Evolutionary conservation across 305 asterid genomes (phyloP), one percentile per base, ranked within the genome.

Genomic region (Fraxinus greggii): DNA sequence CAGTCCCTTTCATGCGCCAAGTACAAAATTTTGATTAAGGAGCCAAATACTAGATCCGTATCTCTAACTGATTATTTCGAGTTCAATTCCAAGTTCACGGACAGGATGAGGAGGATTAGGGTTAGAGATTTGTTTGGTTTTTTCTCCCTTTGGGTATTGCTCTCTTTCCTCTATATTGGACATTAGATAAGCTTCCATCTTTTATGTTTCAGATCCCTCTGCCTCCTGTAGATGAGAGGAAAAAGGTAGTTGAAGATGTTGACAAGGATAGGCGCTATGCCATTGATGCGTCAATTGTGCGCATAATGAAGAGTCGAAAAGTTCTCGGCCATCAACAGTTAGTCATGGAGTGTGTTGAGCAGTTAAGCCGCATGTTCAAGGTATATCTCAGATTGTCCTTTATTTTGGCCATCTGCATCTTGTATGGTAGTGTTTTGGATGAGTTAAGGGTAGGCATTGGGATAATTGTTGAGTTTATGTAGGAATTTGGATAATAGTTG

Each of bases 241-340:
- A 86, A 84, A 91, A 87, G 80, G 87, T 88, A 33, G 89, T 86
- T 7, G 94, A 92, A 79, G 89, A 83, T 80, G 93, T 91, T 26
- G 91, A 86, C 75, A 86, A 86, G 59, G 92, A 90, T 67, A 86
- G 94, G 78, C 87, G 89, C 4, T 84, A 83, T 80, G 88, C 89
- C 15, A 89, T 91, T 45, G 94, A 92, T 80, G 97, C 97, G 0
- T 82, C 91, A 42, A 56, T 92, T 80, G 97, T 92, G 38, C 91
- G 92, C 70, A 91, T 92, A 21, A 89, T 92, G 94, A 92, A 92
- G 86, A 85, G 91, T 13, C 86, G 93, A 1, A 92, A 89, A 83
- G 91, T 88, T 67, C 74, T 88, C 82, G 87, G 86, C 24, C 87
- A 89, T 88, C 90, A 86, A 63, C 90, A 87, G 65, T 79, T 92